A percentile compares a stretch with the other conserved stretches of the same genome.
phyloP scores from a whole-genome alignment of 352 stramenopile species.

The Peronospora tabacina region DNA sequence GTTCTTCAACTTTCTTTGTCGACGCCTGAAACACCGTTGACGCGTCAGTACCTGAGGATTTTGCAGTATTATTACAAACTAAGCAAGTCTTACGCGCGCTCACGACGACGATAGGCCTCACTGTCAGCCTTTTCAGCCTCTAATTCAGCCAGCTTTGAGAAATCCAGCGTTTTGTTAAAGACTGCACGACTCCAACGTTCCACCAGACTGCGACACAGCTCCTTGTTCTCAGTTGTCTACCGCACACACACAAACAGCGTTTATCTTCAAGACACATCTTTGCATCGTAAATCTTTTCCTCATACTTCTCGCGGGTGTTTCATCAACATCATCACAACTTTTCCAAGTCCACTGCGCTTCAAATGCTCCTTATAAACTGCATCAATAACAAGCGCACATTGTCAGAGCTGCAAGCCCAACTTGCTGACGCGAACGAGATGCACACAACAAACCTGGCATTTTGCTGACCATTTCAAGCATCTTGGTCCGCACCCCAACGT shows the following conservation, averaged over 20 bases:
- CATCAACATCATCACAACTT: conserved; percentile 84
- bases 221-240: conserved; percentile 81
- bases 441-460: conserved; percentile 45
- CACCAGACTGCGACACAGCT: conserved; percentile 74
- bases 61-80: neutral
- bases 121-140: conserved; percentile 83
- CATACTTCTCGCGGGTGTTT: conserved; percentile 79
- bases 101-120: conserved; percentile 55
- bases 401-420: neutral
- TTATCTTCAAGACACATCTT: neutral
- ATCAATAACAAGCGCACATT: neutral
- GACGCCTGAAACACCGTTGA: conserved; percentile 19
- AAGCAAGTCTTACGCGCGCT: conserved; percentile 27
- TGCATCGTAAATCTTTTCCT: neutral
- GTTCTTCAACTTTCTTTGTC: conserved; percentile 40
- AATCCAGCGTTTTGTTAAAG: conserved; percentile 86
- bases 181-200: conserved; percentile 84
- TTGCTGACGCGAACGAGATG: neutral
- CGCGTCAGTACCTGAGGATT: conserved; percentile 2
- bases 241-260: neutral
- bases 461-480: conserved; percentile 77
- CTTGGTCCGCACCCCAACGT: conserved; percentile 80
- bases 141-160: conserved; percentile 76
- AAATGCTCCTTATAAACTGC: conserved; percentile 85
- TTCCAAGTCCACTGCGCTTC: conserved; percentile 85